phyloP scores from a whole-genome alignment of 495 filamentous ascomycete species.

The Articulospora tetracladia region DNA sequence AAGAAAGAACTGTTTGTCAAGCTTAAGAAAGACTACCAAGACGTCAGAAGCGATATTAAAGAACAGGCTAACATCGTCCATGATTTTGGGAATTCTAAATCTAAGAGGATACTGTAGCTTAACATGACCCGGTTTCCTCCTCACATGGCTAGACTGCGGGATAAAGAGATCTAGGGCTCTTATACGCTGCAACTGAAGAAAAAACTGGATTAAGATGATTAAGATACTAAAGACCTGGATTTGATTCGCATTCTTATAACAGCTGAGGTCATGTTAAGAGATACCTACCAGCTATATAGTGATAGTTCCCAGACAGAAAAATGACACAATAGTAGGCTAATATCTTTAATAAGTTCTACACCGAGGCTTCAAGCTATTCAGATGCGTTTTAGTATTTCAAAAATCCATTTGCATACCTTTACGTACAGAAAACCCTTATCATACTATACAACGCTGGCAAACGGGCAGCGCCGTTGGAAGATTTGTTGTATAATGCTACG shows the following conservation, averaged over 20 bases:
- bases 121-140: conserved; percentile 3
- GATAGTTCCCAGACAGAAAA: conserved; percentile 7
- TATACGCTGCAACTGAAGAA: conserved; percentile 5
- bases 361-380: not conserved
- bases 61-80: conserved; percentile 12
- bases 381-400: conserved; percentile 4
- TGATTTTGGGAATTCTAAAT: conserved; percentile 8
- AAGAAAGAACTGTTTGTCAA: conserved; percentile 7
- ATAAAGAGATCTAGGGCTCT: conserved; percentile 5
- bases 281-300: conserved; percentile 9
- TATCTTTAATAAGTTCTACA: conserved; percentile 5
- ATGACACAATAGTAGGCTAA: conserved; percentile 8
- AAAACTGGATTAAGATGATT: not conserved
- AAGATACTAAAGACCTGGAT: not conserved
- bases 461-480: too few relatives aligned
- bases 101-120: conserved; percentile 8
- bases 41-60: conserved; percentile 7
- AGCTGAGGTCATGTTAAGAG: conserved; percentile 6
- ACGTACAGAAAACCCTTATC: too few relatives aligned
- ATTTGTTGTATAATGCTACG: too few relatives aligned
- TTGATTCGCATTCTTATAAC: conserved; percentile 4
- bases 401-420: not conserved
- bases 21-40: conserved; percentile 9
- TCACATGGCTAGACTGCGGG: conserved; percentile 4
- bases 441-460: too few relatives aligned